Base-by-base conservation (phyloP, 2,329 filamentous ascomycete genomes). In the Colletotrichum magnum region DNA sequence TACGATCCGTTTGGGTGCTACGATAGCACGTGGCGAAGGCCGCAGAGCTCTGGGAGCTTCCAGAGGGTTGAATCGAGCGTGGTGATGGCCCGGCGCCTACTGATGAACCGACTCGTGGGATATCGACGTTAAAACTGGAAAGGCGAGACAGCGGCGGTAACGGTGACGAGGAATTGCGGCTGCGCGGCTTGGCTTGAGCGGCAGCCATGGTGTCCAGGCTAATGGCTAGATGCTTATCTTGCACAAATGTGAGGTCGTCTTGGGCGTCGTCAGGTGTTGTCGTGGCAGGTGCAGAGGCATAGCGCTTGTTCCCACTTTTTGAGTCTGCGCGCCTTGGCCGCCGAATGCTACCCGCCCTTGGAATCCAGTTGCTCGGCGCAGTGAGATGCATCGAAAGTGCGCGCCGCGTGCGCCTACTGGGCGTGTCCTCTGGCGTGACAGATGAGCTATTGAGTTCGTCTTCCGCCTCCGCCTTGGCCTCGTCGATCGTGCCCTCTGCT, bases 361-460 rank as follows among this genome's bases (percentile, higher is more conserved):
- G 80, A 71, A 89, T 86, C 88, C 88, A 90, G 58, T 80, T 86
- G 58, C 80, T 82, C 16, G 88, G 84, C 2, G 88, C 87, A 69
- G 83, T 83, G 69, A 91, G 88, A 63, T 89, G 87, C 83, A 89
- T 86, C 16, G 89, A 90, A 28, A 88, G 80, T 16, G 89, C 90
- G 68, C 86, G 84, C 62, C 82, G 83, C 13, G 86, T 79, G 58
- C 78, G 81, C 73, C 83, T 85, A 7, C 83, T 80, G 2, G 83
- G 82, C 2, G 82, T 83, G 32, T 78, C 78, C 45, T 84, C 81
- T 2, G 77, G 75, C 2, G 79, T 74, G 68, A 75, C 64, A 15
- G 69, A 52, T n/a, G 60, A 51, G 13, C 71, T 69, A 18, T 70
- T 32, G 52, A 45, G 43, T 36, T 65, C 53, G 16, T 36, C 18